Percentiles rank a stretch among this genome's conserved stretches.
Evolutionary conservation across 192 early-diverging fungal genomes (phyloP).

Genomic region (Radiomyces spectabilis): DNA sequence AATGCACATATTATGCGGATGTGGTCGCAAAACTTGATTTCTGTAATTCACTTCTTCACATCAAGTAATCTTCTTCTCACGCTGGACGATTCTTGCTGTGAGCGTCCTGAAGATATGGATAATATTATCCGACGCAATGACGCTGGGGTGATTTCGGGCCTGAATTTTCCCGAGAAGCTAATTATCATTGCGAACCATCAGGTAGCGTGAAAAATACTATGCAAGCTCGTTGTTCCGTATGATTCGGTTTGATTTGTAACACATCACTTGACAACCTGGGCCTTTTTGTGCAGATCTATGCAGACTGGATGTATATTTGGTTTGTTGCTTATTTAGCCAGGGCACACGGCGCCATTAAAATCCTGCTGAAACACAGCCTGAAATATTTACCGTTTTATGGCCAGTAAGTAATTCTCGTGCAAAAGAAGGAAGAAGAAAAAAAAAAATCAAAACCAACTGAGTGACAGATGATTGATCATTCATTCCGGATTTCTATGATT

Average conservation of each 20-base stretch:
- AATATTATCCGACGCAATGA: slow-evolving; percentile 8
- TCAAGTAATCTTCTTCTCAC: slow-evolving; percentile 40
- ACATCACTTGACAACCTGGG: not conserved
- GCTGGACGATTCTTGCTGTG: slow-evolving; percentile 31
- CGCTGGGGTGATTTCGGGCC: slow-evolving; percentile 9
- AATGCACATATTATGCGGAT: slow-evolving; percentile 10
- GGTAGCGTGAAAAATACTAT: slow-evolving; percentile 16
- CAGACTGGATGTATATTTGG: slow-evolving; percentile 67
- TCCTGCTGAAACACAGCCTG: slow-evolving; percentile 82
- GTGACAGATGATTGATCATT: no score
- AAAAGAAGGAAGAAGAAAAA: no score
- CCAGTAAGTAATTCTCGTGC: slow-evolving; percentile 38
- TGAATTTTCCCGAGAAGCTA: slow-evolving; percentile 40
- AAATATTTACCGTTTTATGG: slow-evolving; percentile 85
- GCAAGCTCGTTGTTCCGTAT: not conserved
- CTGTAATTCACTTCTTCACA: slow-evolving; percentile 43
- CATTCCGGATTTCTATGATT: not conserved
- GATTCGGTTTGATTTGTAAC: not conserved
- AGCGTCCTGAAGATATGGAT: not conserved
- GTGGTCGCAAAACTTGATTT: slow-evolving; percentile 35
- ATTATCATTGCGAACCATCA: slow-evolving; percentile 54
- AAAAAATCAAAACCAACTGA: no score
- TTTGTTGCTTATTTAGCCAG: slow-evolving; percentile 54
- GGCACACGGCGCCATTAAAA: slow-evolving; percentile 81
- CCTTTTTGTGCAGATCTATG: slow-evolving; percentile 38